Evolutionary conservation across 148 eudicot genomes (phyloP).

Genomic region (Cornus kousa): DNA sequence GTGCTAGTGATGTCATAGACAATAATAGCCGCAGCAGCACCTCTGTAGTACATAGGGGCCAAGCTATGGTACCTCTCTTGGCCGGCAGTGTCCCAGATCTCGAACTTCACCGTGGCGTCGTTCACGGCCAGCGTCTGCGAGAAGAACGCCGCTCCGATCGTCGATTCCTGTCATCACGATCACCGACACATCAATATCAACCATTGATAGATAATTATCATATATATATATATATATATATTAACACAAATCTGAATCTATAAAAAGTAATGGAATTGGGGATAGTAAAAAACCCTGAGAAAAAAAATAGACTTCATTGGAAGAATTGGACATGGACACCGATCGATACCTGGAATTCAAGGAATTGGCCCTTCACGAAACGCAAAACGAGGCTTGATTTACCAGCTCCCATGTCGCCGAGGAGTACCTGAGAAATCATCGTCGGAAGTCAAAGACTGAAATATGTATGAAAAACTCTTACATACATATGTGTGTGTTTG

Average conservation of each 20-base stretch:
- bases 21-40: slow-evolving; percentile 96
- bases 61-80: slow-evolving; percentile 97
- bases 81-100: slow-evolving; percentile 98
- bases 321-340: not conserved
- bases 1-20: slow-evolving; percentile 81
- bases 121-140: slow-evolving; percentile 88
- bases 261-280: not conserved
- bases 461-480: not conserved
- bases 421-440: slow-evolving; percentile 56
- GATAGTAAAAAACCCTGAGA: not conserved
- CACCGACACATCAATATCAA: slow-evolving; percentile 5
- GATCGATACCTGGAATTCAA: slow-evolving; percentile 73
- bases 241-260: not conserved
- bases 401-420: slow-evolving; percentile 99
- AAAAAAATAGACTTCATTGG: not conserved
- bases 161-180: slow-evolving; percentile 66
- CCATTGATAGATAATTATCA: not conserved
- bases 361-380: slow-evolving; percentile 95
- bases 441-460: not conserved
- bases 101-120: slow-evolving; percentile 89
- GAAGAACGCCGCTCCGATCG: slow-evolving; percentile 97
- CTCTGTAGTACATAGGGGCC: slow-evolving; percentile 99
- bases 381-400: slow-evolving; percentile 95
- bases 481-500: not conserved
- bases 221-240: not conserved